A percentile compares a stretch with the other conserved stretches of the same genome.
Evolutionary conservation across 495 filamentous ascomycete species (phyloP).

Genomic region (Podospora fimiseda): DNA sequence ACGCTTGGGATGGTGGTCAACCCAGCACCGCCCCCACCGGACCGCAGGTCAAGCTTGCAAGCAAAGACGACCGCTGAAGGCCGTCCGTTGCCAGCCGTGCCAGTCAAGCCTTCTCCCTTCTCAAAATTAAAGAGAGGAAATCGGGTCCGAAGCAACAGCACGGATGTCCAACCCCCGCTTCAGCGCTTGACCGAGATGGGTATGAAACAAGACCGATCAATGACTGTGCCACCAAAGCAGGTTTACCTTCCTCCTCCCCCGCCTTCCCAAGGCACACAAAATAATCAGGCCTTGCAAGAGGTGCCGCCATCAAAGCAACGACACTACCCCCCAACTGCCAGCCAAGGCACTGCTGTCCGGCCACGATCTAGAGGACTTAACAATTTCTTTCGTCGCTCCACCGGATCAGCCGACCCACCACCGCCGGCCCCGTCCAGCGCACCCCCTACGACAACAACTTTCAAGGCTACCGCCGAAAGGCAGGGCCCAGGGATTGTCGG

Average conservation of each 20-base stretch:
- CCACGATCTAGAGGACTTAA: slow-evolving; percentile 33
- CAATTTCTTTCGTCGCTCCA: slow-evolving; percentile 36
- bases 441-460: slow-evolving; percentile 28
- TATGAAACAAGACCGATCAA: slow-evolving; percentile 18
- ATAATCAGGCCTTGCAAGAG: slow-evolving; percentile 4
- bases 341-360: slow-evolving; percentile 16
- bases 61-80: slow-evolving; percentile 26
- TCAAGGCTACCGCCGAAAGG: slow-evolving; percentile 17
- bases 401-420: slow-evolving; percentile 18
- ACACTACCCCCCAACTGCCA: slow-evolving; percentile 42
- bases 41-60: slow-evolving; percentile 40
- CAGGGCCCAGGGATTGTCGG: slow-evolving; percentile 20
- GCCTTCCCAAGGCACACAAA: not conserved
- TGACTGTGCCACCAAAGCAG: slow-evolving; percentile 27
- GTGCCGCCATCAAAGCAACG: slow-evolving; percentile 27
- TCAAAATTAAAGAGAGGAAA: slow-evolving; percentile 22
- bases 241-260: slow-evolving; percentile 17
- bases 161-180: slow-evolving; percentile 20
- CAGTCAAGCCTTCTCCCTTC: slow-evolving; percentile 14
- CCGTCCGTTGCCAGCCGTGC: slow-evolving; percentile 13
- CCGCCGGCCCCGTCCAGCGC: slow-evolving; percentile 25
- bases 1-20: slow-evolving; percentile 2
- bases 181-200: slow-evolving; percentile 9
- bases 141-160: slow-evolving; percentile 35
- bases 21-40: slow-evolving; percentile 31